These are phyloP conservation scores for Mycena floridula DNA, from an alignment of 768 basidiomycete species.

Conservation along the genomic window DNA sequence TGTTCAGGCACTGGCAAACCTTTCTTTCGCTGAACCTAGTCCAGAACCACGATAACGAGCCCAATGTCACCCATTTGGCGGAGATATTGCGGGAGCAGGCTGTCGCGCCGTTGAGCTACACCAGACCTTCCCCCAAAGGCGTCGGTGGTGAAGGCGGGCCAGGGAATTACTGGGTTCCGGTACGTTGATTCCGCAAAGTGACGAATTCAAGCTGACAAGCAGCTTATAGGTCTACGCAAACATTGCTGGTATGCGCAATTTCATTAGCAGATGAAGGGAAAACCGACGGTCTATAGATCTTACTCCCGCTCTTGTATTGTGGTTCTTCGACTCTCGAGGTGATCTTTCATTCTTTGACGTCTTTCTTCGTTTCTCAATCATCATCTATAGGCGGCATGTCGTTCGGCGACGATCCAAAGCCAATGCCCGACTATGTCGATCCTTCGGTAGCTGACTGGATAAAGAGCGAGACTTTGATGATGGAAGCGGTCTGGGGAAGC, in stretches of 20 bases:
- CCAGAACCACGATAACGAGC: conserved; percentile 69
- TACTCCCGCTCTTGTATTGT: conserved; percentile 51
- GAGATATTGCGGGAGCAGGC: conserved; percentile 57
- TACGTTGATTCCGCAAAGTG: conserved; percentile 21
- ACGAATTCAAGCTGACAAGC: background rate
- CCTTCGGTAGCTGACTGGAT: conserved; percentile 59
- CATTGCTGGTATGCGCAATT: conserved; percentile 24
- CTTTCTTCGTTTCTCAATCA: background rate
- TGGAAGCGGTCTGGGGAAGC: conserved; percentile 57
- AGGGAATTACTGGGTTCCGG: conserved; percentile 76
- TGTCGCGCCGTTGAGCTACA: conserved; percentile 57
- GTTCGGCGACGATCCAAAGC: conserved; percentile 33
- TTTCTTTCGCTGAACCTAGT: background rate
- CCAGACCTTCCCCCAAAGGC: conserved; percentile 50
- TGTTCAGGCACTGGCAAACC: conserved; percentile 14
- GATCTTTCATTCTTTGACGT: conserved; percentile 5
- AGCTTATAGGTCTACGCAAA: conserved; percentile 30
- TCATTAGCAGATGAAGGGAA: too few relatives aligned
- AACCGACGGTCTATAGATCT: conserved; percentile 26
- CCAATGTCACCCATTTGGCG: conserved; percentile 63
- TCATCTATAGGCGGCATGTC: conserved; percentile 42
- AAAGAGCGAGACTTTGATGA: conserved; percentile 38
- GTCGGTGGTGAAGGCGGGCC: conserved; percentile 59
- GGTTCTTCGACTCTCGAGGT: conserved; percentile 80
- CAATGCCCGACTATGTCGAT: conserved; percentile 66